Evolutionary conservation across 129 eudicot species (phyloP).

Genomic region (Flaveria bidentis): DNA sequence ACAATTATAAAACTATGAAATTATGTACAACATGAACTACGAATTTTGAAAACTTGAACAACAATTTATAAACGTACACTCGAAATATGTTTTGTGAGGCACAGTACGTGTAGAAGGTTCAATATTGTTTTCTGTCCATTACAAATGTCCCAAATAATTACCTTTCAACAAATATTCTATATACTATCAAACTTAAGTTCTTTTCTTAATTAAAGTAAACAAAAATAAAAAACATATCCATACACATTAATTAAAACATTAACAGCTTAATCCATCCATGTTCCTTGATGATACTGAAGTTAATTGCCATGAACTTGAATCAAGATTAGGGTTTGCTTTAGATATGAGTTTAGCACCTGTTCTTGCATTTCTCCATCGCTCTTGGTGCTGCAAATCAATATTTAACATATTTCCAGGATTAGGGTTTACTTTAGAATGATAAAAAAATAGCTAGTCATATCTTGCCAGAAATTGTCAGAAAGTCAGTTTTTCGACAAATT

Average conservation of each 20-base stretch:
- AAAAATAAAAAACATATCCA: slow-evolving; percentile 47
- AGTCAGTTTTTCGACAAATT: no score
- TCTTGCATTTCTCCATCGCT: slow-evolving; percentile 99
- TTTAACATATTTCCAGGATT: not conserved
- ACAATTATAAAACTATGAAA: not conserved
- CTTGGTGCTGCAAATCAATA: slow-evolving; percentile 63
- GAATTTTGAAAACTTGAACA: slow-evolving; percentile 43
- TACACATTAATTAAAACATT: slow-evolving; percentile 41
- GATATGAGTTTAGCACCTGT: slow-evolving; percentile 59
- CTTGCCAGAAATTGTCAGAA: no score
- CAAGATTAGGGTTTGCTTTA: slow-evolving; percentile 42
- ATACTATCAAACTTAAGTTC: slow-evolving; percentile 43
- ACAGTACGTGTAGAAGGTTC: slow-evolving; percentile 23
- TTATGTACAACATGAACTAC: not conserved
- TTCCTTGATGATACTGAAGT: slow-evolving; percentile 20
- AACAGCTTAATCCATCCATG: slow-evolving; percentile 47
- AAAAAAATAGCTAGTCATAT: no score
- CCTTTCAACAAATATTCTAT: slow-evolving; percentile 43
- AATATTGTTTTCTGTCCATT: slow-evolving; percentile 59
- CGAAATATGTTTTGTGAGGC: slow-evolving; percentile 45
- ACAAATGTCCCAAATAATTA: slow-evolving; percentile 50
- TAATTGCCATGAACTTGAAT: slow-evolving; percentile 30
- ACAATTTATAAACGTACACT: slow-evolving; percentile 27
- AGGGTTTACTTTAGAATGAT: not conserved
- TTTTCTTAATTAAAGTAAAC: not conserved